Conservation (phyloP, 1,139 yeast genomes). For the Pichia terricola region DNA sequence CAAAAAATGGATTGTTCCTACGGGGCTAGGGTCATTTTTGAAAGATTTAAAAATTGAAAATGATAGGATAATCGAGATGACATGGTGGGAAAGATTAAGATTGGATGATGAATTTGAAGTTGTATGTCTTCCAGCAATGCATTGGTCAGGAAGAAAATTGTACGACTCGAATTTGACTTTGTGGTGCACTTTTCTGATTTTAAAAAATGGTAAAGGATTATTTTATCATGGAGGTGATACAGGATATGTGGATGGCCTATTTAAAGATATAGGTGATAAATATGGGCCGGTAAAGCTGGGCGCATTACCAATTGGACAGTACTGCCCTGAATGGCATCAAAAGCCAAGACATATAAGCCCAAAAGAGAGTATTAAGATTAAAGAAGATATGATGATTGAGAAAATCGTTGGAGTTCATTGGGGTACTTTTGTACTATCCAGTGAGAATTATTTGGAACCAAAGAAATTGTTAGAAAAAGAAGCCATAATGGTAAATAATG, state of each 20-base stretch:
- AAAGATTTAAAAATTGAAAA: constrained; percentile 46
- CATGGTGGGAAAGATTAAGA: constrained; percentile 74
- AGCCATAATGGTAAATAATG: constrained; percentile 26
- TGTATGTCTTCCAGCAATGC: constrained; percentile 93
- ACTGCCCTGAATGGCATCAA: constrained; percentile 93
- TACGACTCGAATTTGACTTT: constrained; percentile 70
- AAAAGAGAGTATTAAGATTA: constrained; percentile 59
- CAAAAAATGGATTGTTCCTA: constrained; percentile 74
- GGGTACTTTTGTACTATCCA: constrained; percentile 88
- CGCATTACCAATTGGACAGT: constrained; percentile 87
- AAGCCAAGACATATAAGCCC: constrained; percentile 85
- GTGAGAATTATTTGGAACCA: constrained; percentile 84
- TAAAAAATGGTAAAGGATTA: constrained; percentile 57
- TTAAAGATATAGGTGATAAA: constrained; percentile 49
- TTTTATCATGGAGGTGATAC: constrained; percentile 93
- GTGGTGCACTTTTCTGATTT: constrained; percentile 80
- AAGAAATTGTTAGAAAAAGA: constrained; percentile 37
- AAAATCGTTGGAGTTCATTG: constrained; percentile 84
- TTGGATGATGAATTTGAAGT: constrained; percentile 53
- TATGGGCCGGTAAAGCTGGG: constrained; percentile 63
- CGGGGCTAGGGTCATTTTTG: constrained; percentile 59
- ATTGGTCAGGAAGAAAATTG: constrained; percentile 84
- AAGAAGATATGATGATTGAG: constrained; percentile 49
- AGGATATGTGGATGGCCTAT: constrained; percentile 70
- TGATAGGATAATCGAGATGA: constrained; percentile 48